A percentile compares a stretch with the other conserved stretches of the same genome.
Conservation (phyloP, 352 stramenopile genomes). For the Phytophthora pluvialis region DNA sequence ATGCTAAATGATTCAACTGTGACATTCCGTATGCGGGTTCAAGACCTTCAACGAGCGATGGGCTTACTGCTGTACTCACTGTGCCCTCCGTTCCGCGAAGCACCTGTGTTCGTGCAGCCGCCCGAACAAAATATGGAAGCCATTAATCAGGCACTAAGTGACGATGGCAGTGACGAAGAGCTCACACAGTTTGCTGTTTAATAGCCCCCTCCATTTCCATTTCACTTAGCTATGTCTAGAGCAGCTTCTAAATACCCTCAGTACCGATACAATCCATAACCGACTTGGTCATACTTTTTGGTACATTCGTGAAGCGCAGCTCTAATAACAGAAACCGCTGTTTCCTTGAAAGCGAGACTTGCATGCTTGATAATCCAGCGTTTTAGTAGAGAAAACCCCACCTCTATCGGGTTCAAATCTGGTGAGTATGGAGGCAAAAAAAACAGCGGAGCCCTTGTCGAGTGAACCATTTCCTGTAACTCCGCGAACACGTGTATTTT, state of each 20-base stretch:
- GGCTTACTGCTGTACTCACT: slow-evolving; percentile 4
- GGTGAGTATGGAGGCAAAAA: slow-evolving; percentile 32
- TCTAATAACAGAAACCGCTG: slow-evolving; percentile 1
- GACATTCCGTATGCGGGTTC: slow-evolving; percentile 4
- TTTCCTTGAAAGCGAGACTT: slow-evolving; percentile 17
- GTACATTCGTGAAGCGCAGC: slow-evolving; percentile 9
- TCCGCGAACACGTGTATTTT: slow-evolving; percentile 40
- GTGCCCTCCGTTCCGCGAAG: slow-evolving; percentile 2
- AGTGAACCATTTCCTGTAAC: slow-evolving; percentile 15
- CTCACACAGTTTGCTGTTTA: too few species aligned
- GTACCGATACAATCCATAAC: slow-evolving; percentile 9
- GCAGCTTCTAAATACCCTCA: slow-evolving; percentile 20
- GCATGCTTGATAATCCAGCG: slow-evolving; percentile 29
- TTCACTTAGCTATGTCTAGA: neutral
- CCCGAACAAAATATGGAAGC: slow-evolving; percentile 6
- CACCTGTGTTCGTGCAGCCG: neutral
- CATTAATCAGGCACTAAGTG: slow-evolving; percentile 3
- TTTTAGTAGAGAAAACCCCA: slow-evolving; percentile 30
- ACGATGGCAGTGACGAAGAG: slow-evolving; percentile 6
- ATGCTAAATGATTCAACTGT: neutral
- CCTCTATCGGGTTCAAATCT: slow-evolving; percentile 35
- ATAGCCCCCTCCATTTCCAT: too few species aligned
- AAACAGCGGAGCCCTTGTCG: slow-evolving; percentile 18
- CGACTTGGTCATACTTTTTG: slow-evolving; percentile 3
- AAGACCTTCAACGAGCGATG: slow-evolving; percentile 1